Evolutionary conservation across 225 moss, liverwort and hornwort genomes (phyloP).

Genomic region (Straminergon stramineum): DNA sequence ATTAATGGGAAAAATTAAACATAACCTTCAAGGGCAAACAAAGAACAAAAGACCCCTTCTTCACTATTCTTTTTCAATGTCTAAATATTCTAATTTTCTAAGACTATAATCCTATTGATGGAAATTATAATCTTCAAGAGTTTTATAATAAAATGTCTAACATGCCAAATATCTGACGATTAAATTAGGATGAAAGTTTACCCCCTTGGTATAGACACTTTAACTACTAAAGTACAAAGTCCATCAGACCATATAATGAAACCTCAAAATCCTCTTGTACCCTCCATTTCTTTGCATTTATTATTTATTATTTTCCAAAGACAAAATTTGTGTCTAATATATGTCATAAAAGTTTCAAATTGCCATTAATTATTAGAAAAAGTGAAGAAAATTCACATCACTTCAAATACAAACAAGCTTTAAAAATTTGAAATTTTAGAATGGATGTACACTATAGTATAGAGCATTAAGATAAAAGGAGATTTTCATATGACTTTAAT

Average conservation of each 20-base stretch:
- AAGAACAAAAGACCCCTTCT: neutral
- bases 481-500: neutral
- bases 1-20: no score
- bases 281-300: rapidly evolving
- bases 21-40: no score
- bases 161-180: neutral
- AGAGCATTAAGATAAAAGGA: neutral
- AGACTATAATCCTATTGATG: neutral
- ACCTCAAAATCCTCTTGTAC: neutral
- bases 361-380: neutral
- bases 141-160: neutral
- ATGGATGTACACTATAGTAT: neutral
- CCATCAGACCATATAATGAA: rapidly evolving
- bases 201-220: neutral
- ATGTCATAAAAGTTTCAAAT: neutral
- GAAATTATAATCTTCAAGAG: neutral
- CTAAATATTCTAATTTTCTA: neutral
- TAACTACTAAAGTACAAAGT: neutral
- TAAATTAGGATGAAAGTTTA: neutral
- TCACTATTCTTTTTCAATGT: no score
- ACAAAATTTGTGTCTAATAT: neutral
- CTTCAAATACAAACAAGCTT: neutral
- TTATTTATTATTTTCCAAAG: neutral
- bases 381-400: neutral
- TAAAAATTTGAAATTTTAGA: neutral